Evolutionary conservation across 805 yeast genomes (phyloP).

Genomic region (Pichia eremophila): DNA sequence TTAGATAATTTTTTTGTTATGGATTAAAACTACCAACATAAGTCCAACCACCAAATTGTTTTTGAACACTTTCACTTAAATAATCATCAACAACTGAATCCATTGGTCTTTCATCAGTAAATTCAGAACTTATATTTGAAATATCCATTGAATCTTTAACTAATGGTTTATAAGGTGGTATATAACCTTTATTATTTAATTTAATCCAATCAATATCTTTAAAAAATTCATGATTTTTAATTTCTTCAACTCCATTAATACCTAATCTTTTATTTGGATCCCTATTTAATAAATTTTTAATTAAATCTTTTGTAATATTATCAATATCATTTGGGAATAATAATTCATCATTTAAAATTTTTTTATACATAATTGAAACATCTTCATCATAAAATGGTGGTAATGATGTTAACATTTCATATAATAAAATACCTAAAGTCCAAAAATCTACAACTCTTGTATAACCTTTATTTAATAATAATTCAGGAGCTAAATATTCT

Average conservation of each 20-base stretch:
- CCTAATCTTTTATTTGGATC: constrained; percentile 80
- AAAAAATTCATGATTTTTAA: constrained; percentile 78
- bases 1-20: neutral
- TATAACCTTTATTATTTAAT: constrained; percentile 73
- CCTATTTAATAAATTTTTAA: constrained; percentile 66
- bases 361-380: constrained; percentile 85
- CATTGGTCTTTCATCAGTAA: constrained; percentile 86
- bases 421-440: constrained; percentile 90
- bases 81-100: constrained; percentile 93
- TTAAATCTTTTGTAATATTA: constrained; percentile 72
- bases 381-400: constrained; percentile 98
- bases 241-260: constrained; percentile 71
- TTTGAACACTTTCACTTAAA: constrained; percentile 89
- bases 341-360: constrained; percentile 81
- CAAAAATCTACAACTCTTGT: constrained; percentile 97
- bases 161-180: constrained; percentile 92
- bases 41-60: constrained; percentile 99
- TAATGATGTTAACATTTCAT: constrained; percentile 93
- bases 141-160: constrained; percentile 83
- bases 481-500: constrained; percentile 93
- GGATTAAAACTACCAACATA: constrained; percentile 50
- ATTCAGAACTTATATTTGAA: constrained; percentile 85
- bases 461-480: constrained; percentile 84
- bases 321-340: constrained; percentile 85
- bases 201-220: constrained; percentile 85